Evolutionary conservation across 768 basidiomycete species (phyloP), one percentile per base, ranked within the genome.

Genomic region (Tylopilus balloui): DNA sequence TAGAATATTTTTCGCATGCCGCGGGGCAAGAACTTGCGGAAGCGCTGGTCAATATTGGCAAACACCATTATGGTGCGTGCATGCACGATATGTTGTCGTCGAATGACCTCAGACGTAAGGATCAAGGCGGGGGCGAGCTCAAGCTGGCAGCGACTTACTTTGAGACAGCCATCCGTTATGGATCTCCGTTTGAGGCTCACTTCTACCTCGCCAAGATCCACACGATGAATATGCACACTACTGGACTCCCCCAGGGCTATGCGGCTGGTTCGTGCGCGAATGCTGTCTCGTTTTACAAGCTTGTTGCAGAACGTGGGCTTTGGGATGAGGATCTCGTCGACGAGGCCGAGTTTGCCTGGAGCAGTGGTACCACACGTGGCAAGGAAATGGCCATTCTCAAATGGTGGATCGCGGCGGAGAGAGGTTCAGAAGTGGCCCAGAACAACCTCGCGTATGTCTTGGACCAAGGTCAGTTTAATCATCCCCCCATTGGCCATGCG

Each of bases 351-450:
- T 71, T 73, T 45, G 75, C 77, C 6, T 92, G 90, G 90, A 74
- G 75, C 64, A 76, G 81, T 27, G 80, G 78, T 11, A 79, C 80
- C 2, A 83, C 86, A 34, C 73, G 80, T 37, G 88, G 87, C 27
- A 84, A 83, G 61, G 84, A 92, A 55, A 77, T 80, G 45, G 95
- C 95, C 3, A 83, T 98, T 71, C 70, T 98, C 27, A 84, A 87
- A 41, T 99, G 96, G 92, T 91, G 86, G 88, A 79, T 96, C 43
- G 91, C 92, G 27, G 92, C 91, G 9, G 96, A 99, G 71, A 72
- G 89, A 52, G 96, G 96, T 0, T 86, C 79, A 23, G 96, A 99
- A 68, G 76, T 84, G 23, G 94, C 91, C 2, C 95, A 98, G 71
- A 98, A 92, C 61, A 98, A 99, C 61, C 71, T 99, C 15, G 96